Base-by-base conservation (phyloP, 2,329 filamentous ascomycete species). In the Neonectria faginata region DNA sequence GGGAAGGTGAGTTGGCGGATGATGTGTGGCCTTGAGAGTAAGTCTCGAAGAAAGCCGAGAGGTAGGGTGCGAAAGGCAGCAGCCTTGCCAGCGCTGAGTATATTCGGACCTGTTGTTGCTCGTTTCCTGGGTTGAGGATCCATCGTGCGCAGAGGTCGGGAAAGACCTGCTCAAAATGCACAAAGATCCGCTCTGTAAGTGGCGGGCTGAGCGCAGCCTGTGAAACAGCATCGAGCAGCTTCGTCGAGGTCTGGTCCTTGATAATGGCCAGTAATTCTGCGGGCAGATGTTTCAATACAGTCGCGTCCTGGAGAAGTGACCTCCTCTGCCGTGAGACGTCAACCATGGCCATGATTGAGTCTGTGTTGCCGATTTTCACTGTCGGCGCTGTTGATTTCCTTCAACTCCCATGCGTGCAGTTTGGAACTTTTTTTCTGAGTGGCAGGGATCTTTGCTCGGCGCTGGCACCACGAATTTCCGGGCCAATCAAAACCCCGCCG, bases 61-160 rank as follows among this genome's bases (percentile, higher is more conserved):
- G 84, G 75, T 95, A 89, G 55, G 93, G 92, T 69, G 92, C 92
- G 82, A 96, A 90, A 18, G 93, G 92, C 72, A 97, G 78, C 67
- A 97, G 85, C 74, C 92, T 87, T 65, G 92, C 91, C 80, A 97
- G 92, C 33, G 92, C 91, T 60, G 90, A 86, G 67, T 95, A 85
- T 57, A 91, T 71, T 36, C 79, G 60, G 73, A 78, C 72, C 77
- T 79, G 71, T 79, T 78, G 70, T 73, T 77, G 59, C 67, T 78
- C 74, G 45, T 76, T 78, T 29, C 78, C 77, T 29, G 81, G 72
- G 76, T 81, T 77, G 73, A 84, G 82, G 48, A 91, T 83, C 93
- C 93, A 97, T 82, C 91, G 85, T 66, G 93, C 91, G 79, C 91
- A 93, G 54, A 97, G 84, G 78, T 97, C 94, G 71, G 93, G 88